A percentile compares a stretch with the other conserved stretches of the same genome.
Conservation (phyloP, 2,329 filamentous ascomycete species). For the Fusarium hostae region DNA sequence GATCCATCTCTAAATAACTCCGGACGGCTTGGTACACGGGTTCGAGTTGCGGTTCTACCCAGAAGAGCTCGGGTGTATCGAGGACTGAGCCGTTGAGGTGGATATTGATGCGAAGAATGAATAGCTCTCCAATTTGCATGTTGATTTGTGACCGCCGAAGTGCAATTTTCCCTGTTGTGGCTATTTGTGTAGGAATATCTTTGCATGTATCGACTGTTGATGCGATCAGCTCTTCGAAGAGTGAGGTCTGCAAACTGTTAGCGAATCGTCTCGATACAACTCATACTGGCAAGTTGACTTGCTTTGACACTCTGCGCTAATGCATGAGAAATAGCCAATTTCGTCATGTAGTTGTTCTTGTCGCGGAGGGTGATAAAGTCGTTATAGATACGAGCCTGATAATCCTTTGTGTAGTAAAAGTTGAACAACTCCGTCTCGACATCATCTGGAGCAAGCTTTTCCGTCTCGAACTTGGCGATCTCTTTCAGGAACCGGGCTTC, state of each 20-base stretch:
- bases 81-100: slow-evolving; percentile 97
- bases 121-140: slow-evolving; percentile 99
- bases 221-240: slow-evolving; percentile 95
- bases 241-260: slow-evolving; percentile 73
- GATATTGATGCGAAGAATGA: slow-evolving; percentile 97
- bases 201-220: slow-evolving; percentile 94
- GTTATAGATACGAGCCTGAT: slow-evolving; percentile 98
- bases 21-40: slow-evolving; percentile 96
- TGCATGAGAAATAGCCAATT: slow-evolving; percentile 95
- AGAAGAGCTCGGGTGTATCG: slow-evolving; percentile 97
- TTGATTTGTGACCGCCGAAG: slow-evolving; percentile 92
- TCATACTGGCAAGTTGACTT: slow-evolving; percentile 11
- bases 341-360: slow-evolving; percentile 97
- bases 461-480: slow-evolving; percentile 91
- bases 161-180: slow-evolving; percentile 89
- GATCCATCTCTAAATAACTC: slow-evolving; percentile 98
- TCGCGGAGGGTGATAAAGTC: slow-evolving; percentile 97
- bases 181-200: slow-evolving; percentile 92
- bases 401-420: slow-evolving; percentile 98
- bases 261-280: neutral
- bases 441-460: slow-evolving; percentile 88
- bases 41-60: slow-evolving; percentile 96
- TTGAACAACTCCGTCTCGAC: slow-evolving; percentile 98
- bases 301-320: slow-evolving; percentile 95
- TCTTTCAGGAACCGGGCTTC: slow-evolving; percentile 94